Percentiles rank a stretch among this genome's conserved stretches.
Conservation (phyloP, 805 yeast genomes). For the Suhomyces canberraensis region DNA sequence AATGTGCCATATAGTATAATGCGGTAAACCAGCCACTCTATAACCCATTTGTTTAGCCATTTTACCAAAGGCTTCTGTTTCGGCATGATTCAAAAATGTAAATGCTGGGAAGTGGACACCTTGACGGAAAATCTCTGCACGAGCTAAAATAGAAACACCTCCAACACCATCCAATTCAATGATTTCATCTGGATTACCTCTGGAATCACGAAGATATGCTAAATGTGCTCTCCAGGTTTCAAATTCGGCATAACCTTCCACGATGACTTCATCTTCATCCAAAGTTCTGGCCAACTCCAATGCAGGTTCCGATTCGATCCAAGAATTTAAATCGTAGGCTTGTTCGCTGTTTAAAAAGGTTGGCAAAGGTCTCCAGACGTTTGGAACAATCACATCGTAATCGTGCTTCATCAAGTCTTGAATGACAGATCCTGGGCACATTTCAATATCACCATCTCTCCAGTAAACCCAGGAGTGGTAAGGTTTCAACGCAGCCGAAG, state of each 20-base stretch:
- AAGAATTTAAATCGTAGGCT: conserved; percentile 93
- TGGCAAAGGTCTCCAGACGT: conserved; percentile 97
- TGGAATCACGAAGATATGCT: conserved; percentile 62
- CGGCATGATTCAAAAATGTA: conserved; percentile 81
- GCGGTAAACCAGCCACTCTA: conserved; percentile 83
- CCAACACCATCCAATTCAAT: conserved; percentile 81
- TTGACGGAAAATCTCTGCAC: conserved; percentile 68
- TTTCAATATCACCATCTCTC: conserved; percentile 84
- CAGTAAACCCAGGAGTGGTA: conserved; percentile 90
- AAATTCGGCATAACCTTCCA: conserved; percentile 84
- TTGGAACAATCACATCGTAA: conserved; percentile 75
- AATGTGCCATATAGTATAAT: conserved; percentile 93
- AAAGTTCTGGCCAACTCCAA: conserved; percentile 59
- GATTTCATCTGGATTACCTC: conserved; percentile 61
- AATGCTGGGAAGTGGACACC: conserved; percentile 87
- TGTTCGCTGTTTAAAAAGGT: conserved; percentile 87
- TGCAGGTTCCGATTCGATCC: conserved; percentile 88
- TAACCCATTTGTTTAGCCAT: conserved; percentile 77
- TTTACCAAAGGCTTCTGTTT: conserved; percentile 84
- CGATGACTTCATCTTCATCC: conserved; percentile 81
- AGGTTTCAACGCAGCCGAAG: conserved; percentile 70
- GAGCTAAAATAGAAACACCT: conserved; percentile 77
- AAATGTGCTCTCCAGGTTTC: conserved; percentile 84
- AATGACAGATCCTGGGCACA: conserved; percentile 74
- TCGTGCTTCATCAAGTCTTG: conserved; percentile 67